Conservation (phyloP, 495 filamentous ascomycete genomes). For the Elaphomyces granulatus region DNA sequence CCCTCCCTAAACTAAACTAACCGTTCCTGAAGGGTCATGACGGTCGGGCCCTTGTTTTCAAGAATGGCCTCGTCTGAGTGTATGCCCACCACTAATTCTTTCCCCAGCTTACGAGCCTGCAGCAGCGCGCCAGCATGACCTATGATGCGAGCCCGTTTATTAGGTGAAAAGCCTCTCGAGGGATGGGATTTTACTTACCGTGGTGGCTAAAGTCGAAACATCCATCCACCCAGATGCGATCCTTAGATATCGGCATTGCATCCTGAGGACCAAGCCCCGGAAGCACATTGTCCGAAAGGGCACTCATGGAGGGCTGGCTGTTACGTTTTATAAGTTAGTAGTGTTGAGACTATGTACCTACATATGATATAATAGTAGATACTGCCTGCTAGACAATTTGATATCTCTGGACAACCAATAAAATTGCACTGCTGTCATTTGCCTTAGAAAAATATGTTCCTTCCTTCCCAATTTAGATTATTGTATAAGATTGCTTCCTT, state of each 20-base stretch:
- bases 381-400: too few relatives aligned
- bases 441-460: too few relatives aligned
- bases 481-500: too few relatives aligned
- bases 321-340: too few relatives aligned
- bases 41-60: constrained; percentile 93
- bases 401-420: too few relatives aligned
- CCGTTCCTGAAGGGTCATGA: constrained; percentile 89
- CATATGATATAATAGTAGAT: too few relatives aligned
- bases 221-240: constrained; percentile 91
- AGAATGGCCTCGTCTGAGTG: constrained; percentile 92
- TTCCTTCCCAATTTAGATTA: too few relatives aligned
- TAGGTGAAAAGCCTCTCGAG: constrained; percentile 1
- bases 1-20: constrained; percentile 28
- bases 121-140: constrained; percentile 95
- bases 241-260: constrained; percentile 44
- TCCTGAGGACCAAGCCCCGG: constrained; percentile 45
- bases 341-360: too few relatives aligned
- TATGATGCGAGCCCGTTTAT: constrained; percentile 18
- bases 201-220: constrained; percentile 99
- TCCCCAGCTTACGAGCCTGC: constrained; percentile 76
- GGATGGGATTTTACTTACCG: constrained; percentile 33
- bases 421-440: too few relatives aligned
- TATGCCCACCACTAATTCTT: constrained; percentile 76
- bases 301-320: constrained; percentile 6
- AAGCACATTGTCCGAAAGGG: constrained; percentile 19